Evolutionary conservation across 2,329 filamentous ascomycete genomes (phyloP), one percentile per base, ranked within the genome.

Genomic region (Xylaria hypoxylon): DNA sequence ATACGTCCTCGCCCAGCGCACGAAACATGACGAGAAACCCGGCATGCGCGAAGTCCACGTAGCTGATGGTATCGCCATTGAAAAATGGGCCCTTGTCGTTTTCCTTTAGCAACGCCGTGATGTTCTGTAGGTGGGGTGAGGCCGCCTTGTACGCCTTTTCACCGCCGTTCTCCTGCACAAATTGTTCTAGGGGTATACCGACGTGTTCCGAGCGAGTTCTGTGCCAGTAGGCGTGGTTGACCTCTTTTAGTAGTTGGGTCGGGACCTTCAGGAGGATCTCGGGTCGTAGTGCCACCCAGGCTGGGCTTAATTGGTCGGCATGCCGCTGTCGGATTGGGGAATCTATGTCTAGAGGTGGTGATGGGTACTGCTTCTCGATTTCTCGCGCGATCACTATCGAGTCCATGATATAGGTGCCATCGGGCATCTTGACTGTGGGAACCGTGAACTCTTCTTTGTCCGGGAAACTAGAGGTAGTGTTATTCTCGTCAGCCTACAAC

Each of bases 341-440:
- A 70, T 90, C 84, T 2, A 92, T 79, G 68, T 86, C 83, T 1
- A 91, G 75, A 0, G 86, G 80, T 0, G 89, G 89, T 24, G 80
- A 77, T 0, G 90, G 90, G 69, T 91, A 81, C 0, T 79, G 78
- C 59, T 82, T 78, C 73, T 93, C 90, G 38, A 93, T 81, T 19
- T 81, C 81, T 15, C 78, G 70, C 15, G 86, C 88, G 68, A 93
- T 93, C 48, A 79, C 78, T 68, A 79, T 80, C 1, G 88, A 90
- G 74, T 93, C 89, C 86, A 89, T 91, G 8, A 90, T 70, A 72
- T 86, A 89, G 0, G 75, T 84, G 19, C 86, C 87, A 53, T 89
- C 84, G 15, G 78, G 77, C 50, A 80, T 65, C 62, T 76, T 77
- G 69, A 79, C 72, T 4, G 78, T 77, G 10, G 79, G 80, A 66